Percentiles rank a stretch among this genome's conserved stretches.
Evolutionary conservation across 2,329 filamentous ascomycete genomes (phyloP).

Genomic region (Fusarium sambucinum): DNA sequence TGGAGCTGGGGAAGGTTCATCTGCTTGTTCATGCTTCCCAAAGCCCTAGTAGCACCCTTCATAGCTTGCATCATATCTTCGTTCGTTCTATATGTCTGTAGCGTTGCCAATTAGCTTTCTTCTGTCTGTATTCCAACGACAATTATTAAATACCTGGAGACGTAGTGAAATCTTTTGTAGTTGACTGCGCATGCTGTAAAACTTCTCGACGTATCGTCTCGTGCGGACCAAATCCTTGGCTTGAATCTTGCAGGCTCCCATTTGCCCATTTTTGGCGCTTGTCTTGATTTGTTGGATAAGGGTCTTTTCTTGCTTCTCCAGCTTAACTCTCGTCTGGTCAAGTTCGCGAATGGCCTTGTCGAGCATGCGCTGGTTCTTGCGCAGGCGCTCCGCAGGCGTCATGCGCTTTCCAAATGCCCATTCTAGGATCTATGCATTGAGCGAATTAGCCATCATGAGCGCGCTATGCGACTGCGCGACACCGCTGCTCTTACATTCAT

Average conservation of each 20-base stretch:
- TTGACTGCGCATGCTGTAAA: conserved; percentile 98
- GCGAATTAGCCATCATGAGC: conserved; percentile 37
- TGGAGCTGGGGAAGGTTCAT: conserved; percentile 98
- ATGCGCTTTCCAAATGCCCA: conserved; percentile 99
- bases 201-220: conserved; percentile 94
- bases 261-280: conserved; percentile 96
- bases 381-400: conserved; percentile 91
- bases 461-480: conserved; percentile 30
- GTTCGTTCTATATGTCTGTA: conserved; percentile 93
- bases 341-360: conserved; percentile 98
- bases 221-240: conserved; percentile 97
- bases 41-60: conserved; percentile 93
- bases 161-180: conserved; percentile 94
- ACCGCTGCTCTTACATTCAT: conserved; percentile 48
- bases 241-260: conserved; percentile 98
- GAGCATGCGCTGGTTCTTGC: conserved; percentile 94
- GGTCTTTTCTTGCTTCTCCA: conserved; percentile 99
- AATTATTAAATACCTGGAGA: conserved; percentile 76
- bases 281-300: conserved; percentile 96
- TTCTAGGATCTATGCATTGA: conserved; percentile 80
- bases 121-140: background rate
- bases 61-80: conserved; percentile 99
- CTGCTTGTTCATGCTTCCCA: conserved; percentile 96
- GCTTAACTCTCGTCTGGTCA: conserved; percentile 92
- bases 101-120: conserved; percentile 25